Percentiles rank a stretch among this genome's conserved stretches.
Conservation (phyloP, 441 rosid genomes). For the Euphorbia schlechtendalii region DNA sequence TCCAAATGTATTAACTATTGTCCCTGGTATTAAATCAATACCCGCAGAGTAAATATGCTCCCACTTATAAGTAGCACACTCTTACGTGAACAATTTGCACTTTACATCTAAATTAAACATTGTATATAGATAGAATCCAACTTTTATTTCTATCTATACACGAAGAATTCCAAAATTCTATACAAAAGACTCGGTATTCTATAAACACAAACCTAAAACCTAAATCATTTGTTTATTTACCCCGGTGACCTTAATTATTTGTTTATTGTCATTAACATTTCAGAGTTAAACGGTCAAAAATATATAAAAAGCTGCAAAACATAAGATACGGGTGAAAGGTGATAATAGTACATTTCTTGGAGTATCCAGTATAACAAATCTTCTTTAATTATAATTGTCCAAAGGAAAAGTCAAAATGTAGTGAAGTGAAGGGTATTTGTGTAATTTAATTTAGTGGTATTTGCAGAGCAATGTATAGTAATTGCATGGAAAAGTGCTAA, state of each 20-base stretch:
- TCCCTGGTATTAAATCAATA: constrained; percentile 1
- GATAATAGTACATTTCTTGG: background rate
- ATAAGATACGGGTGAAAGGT: background rate
- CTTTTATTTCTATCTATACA: too few species aligned
- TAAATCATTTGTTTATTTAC: too few species aligned
- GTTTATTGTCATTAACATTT: background rate
- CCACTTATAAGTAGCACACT: constrained; percentile 8
- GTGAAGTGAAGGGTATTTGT: constrained; percentile 13
- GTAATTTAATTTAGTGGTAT: constrained; percentile 8
- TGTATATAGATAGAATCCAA: too few species aligned
- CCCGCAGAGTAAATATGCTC: background rate
- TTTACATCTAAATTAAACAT: too few species aligned
- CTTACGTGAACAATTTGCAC: too few species aligned
- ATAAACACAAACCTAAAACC: too few species aligned
- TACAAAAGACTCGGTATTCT: too few species aligned
- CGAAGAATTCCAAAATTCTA: too few species aligned
- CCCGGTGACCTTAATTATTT: background rate
- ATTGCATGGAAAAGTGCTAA: too few species aligned
- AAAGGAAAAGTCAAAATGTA: constrained; percentile 13
- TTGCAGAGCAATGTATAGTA: too few species aligned
- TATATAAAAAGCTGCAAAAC: background rate
- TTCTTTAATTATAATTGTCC: background rate
- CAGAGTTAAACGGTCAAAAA: too few species aligned
- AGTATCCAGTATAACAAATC: background rate
- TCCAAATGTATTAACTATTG: background rate